Conservation (phyloP, 257 asterid genomes). For the Jasminum sambac region DNA sequence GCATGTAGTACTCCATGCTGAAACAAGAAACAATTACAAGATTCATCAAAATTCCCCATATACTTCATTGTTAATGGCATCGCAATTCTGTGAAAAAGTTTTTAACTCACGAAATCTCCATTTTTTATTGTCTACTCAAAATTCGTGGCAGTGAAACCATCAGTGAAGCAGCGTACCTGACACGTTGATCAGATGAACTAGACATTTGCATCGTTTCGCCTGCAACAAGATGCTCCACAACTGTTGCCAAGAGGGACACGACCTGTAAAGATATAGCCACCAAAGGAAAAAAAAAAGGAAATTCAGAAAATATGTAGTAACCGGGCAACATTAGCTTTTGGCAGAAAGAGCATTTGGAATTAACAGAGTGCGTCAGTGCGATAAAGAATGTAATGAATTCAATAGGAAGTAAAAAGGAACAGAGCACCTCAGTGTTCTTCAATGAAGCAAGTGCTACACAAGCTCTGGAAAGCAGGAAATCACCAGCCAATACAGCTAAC, state of each 20-base stretch:
- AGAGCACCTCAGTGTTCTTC: constrained; percentile 79
- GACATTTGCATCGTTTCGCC: constrained; percentile 99
- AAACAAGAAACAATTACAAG: constrained; percentile 26
- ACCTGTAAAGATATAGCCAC: constrained; percentile 50
- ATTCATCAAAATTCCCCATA: not conserved
- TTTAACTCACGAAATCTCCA: constrained; percentile 7
- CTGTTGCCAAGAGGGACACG: constrained; percentile 84
- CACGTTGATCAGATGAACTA: constrained; percentile 77
- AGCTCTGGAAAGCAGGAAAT: constrained; percentile 91
- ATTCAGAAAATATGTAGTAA: not conserved
- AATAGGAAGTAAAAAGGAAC: constrained; percentile 17
- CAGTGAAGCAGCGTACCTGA: constrained; percentile 55
- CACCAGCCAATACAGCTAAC: constrained; percentile 96
- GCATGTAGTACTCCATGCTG: constrained; percentile 99
- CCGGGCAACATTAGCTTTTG: not conserved
- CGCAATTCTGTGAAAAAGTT: not conserved
- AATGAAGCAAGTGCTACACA: constrained; percentile 96
- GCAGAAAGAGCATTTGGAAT: not conserved
- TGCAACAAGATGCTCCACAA: constrained; percentile 91
- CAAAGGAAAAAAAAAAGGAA: not conserved
- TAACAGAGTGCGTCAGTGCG: not conserved
- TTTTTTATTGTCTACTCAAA: not conserved
- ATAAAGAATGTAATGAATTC: not conserved
- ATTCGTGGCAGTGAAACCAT: not conserved
- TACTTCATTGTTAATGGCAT: not conserved